Base-by-base conservation (phyloP, 179 eudicot species). In the Spergularia azorica region DNA sequence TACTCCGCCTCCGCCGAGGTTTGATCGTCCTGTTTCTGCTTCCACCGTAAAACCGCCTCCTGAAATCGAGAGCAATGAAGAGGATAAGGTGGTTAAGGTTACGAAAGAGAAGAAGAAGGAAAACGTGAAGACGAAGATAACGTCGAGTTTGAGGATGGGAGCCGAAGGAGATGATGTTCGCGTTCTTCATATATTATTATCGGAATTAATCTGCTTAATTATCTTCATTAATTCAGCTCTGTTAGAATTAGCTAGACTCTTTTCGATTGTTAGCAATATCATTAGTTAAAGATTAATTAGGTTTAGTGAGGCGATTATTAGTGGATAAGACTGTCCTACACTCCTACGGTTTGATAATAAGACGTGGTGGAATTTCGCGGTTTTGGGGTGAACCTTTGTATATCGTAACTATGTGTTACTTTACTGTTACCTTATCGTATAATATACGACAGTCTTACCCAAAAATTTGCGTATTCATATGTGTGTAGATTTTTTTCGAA, bases 111-210 rank as follows among this genome's bases (percentile, higher is more conserved):
- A 83, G 46, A 4, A 80, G 85, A 72, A 76, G 70, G 65, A 7
- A 41, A 72, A 80, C 85, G 32, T 6, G 79, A 80, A 80, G 81
- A 36, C 16, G 56, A 36, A 1, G 61, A 46, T 32, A 71, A 63
- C 48, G 17, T 71, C 70, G 67, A 87, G 84, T 9, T 80, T 93
- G 88, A 90, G 88, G 81, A 81, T 38, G 73, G 97, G 97, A 74
- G 84, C 91, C 0, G 93, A 91, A 88, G 98, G 98, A 36, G 95
- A 90, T 46, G 89, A 93, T 51, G 98, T 93, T 67, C 89, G 68
- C 54, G 82, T 41, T 59, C 68, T 95, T 91, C 98, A 95, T 95
- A 97, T 92, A 54, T 60, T 79, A 15, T 36, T 36, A 36, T 48
- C 6, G 54, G n/a, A 17, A 14, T 9, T 68, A 41, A 39, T 56